Evolutionary conservation across 2,329 filamentous ascomycete species (phyloP).

Genomic region (Fusarium sororula): DNA sequence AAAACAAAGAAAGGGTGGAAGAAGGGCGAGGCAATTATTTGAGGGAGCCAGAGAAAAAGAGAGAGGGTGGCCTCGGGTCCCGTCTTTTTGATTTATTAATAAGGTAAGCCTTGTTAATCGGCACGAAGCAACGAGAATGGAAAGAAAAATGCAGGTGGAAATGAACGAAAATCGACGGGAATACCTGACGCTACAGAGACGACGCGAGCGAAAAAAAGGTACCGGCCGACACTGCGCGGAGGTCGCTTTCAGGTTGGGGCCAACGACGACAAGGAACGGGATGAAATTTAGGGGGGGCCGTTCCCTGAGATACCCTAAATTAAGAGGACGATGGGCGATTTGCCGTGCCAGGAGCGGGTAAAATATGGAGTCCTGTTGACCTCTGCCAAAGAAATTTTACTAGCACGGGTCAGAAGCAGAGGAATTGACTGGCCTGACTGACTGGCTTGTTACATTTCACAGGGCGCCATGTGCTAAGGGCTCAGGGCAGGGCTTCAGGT

Average conservation of each 20-base stretch:
- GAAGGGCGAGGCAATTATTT: slow-evolving; percentile 11
- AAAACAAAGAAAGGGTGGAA: slow-evolving; percentile 15
- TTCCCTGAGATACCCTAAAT: slow-evolving; percentile 34
- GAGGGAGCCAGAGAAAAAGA: neutral
- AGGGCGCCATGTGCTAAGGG: slow-evolving; percentile 28
- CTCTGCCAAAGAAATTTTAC: slow-evolving; percentile 36
- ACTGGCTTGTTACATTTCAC: slow-evolving; percentile 34
- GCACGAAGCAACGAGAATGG: slow-evolving; percentile 26
- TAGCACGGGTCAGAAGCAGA: slow-evolving; percentile 30
- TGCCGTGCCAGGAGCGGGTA: slow-evolving; percentile 43
- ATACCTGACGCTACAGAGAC: slow-evolving; percentile 13
- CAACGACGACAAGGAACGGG: slow-evolving; percentile 39
- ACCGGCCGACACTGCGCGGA: neutral
- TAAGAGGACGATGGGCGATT: slow-evolving; percentile 29
- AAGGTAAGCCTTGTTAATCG: slow-evolving; percentile 32
- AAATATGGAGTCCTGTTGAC: slow-evolving; percentile 32
- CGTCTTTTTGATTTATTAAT: slow-evolving; percentile 29
- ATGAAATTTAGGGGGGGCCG: slow-evolving; percentile 29
- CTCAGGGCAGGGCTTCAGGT: slow-evolving; percentile 33
- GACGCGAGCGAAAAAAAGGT: slow-evolving; percentile 2
- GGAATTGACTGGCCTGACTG: slow-evolving; percentile 18
- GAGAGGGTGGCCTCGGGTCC: neutral
- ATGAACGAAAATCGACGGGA: slow-evolving; percentile 2
- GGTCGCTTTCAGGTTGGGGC: slow-evolving; percentile 27
- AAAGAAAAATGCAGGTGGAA: slow-evolving; percentile 6